phyloP scores from a whole-genome alignment of 306 rosid genomes.

The Pterocarpus macrocarpus region DNA sequence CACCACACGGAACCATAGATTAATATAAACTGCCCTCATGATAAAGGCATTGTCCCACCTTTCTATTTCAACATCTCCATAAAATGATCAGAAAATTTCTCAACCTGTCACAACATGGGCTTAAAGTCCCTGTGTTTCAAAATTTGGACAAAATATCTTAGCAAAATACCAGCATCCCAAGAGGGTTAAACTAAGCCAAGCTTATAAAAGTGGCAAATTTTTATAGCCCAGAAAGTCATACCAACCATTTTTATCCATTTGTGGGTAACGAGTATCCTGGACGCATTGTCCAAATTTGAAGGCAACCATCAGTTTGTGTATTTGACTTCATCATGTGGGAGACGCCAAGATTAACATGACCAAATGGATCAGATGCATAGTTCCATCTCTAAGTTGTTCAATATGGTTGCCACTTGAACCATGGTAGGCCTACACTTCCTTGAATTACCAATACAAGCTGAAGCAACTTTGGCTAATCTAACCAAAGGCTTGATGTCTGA shows the following conservation, averaged over 20 bases:
- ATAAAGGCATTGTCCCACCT: slow-evolving; percentile 41
- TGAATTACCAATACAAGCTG: slow-evolving; percentile 74
- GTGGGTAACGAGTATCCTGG: background rate
- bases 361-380: slow-evolving; percentile 43
- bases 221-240: background rate
- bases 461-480: slow-evolving; percentile 80
- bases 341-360: background rate
- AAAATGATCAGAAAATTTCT: slow-evolving; percentile 1
- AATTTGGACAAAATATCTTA: background rate
- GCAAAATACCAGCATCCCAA: slow-evolving; percentile 1
- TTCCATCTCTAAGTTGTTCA: slow-evolving; percentile 62
- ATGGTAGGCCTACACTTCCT: slow-evolving; percentile 78
- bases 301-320: slow-evolving; percentile 15
- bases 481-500: slow-evolving; percentile 57
- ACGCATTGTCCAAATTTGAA: background rate
- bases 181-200: slow-evolving; percentile 16
- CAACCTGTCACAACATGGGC: background rate
- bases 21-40: background rate
- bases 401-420: slow-evolving; percentile 69
- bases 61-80: slow-evolving; percentile 26
- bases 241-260: background rate
- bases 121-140: background rate
- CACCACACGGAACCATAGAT: slow-evolving; percentile 43
- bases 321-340: background rate
- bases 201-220: background rate